Evolutionary conservation across 2,329 filamentous ascomycete species (phyloP).

Genomic region (Aphanoascus verrucosus): DNA sequence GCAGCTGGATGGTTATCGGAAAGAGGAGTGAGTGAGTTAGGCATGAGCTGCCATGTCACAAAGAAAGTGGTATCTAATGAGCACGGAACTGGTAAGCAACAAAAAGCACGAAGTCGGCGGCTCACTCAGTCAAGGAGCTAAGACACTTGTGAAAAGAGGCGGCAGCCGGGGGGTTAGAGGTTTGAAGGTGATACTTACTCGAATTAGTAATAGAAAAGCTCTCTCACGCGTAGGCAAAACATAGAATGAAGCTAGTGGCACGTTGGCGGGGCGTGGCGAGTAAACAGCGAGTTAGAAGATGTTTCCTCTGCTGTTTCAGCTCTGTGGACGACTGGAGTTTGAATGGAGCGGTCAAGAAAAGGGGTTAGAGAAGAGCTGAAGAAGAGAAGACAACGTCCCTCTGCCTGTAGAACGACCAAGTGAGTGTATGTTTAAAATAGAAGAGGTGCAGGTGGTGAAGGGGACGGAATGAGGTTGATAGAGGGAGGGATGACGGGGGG

Average conservation of each 20-base stretch:
- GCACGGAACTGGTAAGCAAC: background rate
- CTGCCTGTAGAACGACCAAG: background rate
- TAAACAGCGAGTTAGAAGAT: background rate
- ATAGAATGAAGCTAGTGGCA: background rate
- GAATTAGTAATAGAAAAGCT: background rate
- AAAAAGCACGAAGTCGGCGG: background rate
- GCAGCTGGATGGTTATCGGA: background rate
- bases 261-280: background rate
- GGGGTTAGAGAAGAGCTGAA: background rate
- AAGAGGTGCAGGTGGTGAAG: background rate
- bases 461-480: background rate
- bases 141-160: background rate
- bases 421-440: background rate
- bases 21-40: slow-evolving; percentile 9
- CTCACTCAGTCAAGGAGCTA: no score
- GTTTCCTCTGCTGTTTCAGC: slow-evolving; percentile 4
- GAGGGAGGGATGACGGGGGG: background rate
- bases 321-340: background rate
- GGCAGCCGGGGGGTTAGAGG: background rate
- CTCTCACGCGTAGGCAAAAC: background rate
- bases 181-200: slow-evolving; percentile 1
- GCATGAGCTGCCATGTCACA: slow-evolving; percentile 9
- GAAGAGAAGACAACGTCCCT: background rate
- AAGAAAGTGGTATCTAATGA: background rate
- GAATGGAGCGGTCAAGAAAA: background rate